These are phyloP conservation scores for Rubia yunnanensis DNA, from an alignment of 257 asterid species.

Conservation along the genomic window DNA sequence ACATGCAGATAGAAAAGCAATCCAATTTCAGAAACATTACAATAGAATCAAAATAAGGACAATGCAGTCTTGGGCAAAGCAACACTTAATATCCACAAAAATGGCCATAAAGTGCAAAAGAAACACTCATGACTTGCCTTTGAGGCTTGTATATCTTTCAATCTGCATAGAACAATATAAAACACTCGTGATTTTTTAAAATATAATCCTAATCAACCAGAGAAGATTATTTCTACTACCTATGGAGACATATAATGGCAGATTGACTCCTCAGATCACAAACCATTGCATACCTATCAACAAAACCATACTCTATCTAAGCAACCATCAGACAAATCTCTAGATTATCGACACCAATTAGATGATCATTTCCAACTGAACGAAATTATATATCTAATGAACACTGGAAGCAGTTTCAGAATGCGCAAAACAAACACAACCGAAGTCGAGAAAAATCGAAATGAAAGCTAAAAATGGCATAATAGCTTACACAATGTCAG, in stretches of 20 bases:
- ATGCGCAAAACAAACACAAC: no score
- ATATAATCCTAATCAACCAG: no score
- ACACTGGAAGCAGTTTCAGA: no score
- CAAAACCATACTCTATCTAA: no score
- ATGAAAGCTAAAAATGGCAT: background rate
- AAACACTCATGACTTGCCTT: constrained; percentile 46
- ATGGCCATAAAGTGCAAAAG: background rate
- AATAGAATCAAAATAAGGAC: constrained; percentile 3
- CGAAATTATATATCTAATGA: no score
- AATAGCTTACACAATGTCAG: constrained; percentile 67
- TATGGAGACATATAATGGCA: constrained; percentile 68
- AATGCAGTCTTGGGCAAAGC: background rate
- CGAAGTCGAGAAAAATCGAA: no score
- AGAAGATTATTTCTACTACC: constrained; percentile 30
- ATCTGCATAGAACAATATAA: constrained; percentile 38
- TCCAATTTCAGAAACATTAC: constrained; percentile 7
- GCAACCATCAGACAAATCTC: no score
- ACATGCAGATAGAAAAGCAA: constrained; percentile 10
- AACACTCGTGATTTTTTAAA: constrained; percentile 11
- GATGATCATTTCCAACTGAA: no score
- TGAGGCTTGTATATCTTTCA: constrained; percentile 66
- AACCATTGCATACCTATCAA: constrained; percentile 60
- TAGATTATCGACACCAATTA: no score
- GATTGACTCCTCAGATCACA: constrained; percentile 63
- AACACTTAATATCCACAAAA: no score